These are phyloP conservation scores for Erodium chrysanthum DNA, from an alignment of 441 rosid species.

Conservation along the genomic window DNA sequence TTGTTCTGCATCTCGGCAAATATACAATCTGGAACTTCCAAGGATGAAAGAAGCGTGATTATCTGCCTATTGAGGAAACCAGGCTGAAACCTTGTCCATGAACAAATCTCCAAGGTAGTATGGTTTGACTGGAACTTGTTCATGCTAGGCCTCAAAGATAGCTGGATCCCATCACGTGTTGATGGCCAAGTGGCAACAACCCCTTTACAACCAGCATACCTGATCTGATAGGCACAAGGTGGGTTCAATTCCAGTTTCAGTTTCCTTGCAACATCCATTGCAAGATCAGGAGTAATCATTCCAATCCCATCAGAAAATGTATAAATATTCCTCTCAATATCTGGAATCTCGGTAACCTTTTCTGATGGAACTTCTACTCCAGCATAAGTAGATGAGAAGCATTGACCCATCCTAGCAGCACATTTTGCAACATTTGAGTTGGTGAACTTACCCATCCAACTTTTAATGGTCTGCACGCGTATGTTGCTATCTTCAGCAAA, in stretches of 20 bases:
- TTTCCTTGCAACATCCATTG: constrained; percentile 57
- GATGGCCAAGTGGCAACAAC: constrained; percentile 92
- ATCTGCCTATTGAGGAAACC: constrained; percentile 91
- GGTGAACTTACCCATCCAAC: constrained; percentile 77
- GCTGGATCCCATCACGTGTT: constrained; percentile 41
- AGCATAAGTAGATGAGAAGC: constrained; percentile 92
- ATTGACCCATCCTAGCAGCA: constrained; percentile 95
- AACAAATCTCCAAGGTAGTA: constrained; percentile 68
- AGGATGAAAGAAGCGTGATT: constrained; percentile 54
- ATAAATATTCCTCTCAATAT: constrained; percentile 49
- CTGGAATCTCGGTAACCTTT: constrained; percentile 44
- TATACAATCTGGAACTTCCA: constrained; percentile 53
- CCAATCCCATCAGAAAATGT: constrained; percentile 90
- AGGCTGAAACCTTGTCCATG: constrained; percentile 94
- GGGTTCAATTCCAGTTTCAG: constrained; percentile 42
- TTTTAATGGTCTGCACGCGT: constrained; percentile 34
- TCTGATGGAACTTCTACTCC: constrained; percentile 52
- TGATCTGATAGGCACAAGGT: constrained; percentile 83
- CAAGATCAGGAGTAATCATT: constrained; percentile 69
- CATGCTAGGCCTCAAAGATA: constrained; percentile 70
- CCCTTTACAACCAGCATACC: constrained; percentile 91
- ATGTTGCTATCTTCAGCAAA: constrained; percentile 56
- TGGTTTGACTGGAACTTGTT: constrained; percentile 57
- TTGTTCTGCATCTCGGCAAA: constrained; percentile 68
- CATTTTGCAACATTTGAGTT: constrained; percentile 63